Evolutionary conservation across 2,329 filamentous ascomycete species (phyloP), one percentile per base, ranked within the genome.

Genomic region (Peltaster fructicola): DNA sequence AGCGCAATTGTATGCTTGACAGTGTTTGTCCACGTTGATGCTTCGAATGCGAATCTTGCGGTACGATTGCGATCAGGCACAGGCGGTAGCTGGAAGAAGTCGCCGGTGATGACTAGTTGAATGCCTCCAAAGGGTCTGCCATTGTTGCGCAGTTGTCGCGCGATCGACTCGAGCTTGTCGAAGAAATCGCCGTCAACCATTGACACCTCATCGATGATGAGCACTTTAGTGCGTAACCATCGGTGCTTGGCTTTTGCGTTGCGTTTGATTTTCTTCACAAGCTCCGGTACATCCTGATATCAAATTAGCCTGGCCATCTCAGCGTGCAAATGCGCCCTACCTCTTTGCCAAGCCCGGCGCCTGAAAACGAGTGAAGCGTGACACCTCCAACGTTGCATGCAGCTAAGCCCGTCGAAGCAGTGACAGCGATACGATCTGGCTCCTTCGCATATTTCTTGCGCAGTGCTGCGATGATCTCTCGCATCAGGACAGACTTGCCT

Each of bases 181-280:
- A 95, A 98, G 0, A 98, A 61, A 16, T 93, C 84, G 1, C 81
- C 88, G 41, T 98, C 88, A 4, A 98, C 84, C 90, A 98, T 98
- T 8, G 88, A 95, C 3, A 98, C 73, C 48, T 98, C 88, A 51
- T 98, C 88, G 40, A 98, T 68, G 37, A 98, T 65, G 13, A 98
- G 64, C 8, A 81, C 70, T 44, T 84, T 91, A 1, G 82, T 91
- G 29, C 72, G 69, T 36, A 90, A 55, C 90, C 90, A 98, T 19
- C 85, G 68, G 35, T 71, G 75, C 46, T 78, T 85, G 12, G 82
- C 81, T 47, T 93, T 95, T 10, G 67, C 63, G 37, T 95, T 93
- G 30, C 72, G 68, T 39, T 78, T 75, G 39, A 98, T 80, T 61
- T 93, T 98, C 50, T 79, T 88, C 24, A 93, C 68, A 13, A 98